These are phyloP conservation scores for Eucalyptus cladocalyx DNA, from an alignment of 345 rosid species.

Conservation along the genomic window DNA sequence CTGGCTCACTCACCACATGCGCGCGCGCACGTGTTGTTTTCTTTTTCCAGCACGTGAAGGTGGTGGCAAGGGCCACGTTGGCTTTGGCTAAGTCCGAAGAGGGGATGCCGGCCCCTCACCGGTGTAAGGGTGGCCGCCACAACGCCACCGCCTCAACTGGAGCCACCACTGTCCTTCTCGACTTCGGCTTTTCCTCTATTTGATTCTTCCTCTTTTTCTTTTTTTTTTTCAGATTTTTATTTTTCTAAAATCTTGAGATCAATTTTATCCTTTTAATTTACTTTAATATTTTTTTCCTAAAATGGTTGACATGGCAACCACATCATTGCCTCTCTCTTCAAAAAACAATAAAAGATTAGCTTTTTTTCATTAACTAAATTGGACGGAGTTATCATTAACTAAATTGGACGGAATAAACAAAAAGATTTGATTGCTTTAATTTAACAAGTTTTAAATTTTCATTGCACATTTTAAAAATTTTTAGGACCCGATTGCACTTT, in stretches of 20 bases:
- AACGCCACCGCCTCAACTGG: background rate
- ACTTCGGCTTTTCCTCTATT: background rate
- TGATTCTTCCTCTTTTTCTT: background rate
- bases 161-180: background rate
- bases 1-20: no score
- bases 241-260: background rate
- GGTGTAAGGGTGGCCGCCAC: rapidly evolving
- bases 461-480: rapidly evolving
- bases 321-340: no score
- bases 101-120: background rate
- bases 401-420: rapidly evolving
- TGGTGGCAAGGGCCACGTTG: background rate
- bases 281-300: no score
- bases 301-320: no score
- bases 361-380: no score
- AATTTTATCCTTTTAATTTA: no score
- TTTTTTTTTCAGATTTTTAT: no score
- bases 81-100: background rate
- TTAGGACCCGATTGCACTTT: rapidly evolving
- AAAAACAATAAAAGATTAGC: rapidly evolving
- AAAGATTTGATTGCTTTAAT: rapidly evolving
- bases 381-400: no score
- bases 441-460: no score
- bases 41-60: no score
- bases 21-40: no score